Base-by-base conservation (phyloP, 306 rosid genomes). In the Cucumis cinereus region DNA sequence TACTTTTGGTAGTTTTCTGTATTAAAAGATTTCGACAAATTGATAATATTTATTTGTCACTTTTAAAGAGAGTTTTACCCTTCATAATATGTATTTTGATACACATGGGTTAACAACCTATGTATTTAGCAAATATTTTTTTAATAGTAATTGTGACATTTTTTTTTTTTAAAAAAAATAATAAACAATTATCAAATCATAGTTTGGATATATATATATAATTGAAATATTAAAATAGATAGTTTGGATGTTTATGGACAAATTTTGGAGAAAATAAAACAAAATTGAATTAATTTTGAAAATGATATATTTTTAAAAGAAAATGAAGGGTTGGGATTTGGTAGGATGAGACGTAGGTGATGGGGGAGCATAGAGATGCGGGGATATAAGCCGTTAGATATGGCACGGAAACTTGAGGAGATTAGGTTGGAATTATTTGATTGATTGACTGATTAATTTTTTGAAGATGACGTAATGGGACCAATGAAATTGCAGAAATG, bases 401-500 rank as follows among this genome's bases (percentile, higher is more conserved):
- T 45, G 43, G 81, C 85, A 81, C 88, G 80, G 86, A 90, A 79
- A 85, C 70, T 73, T 41, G 66, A 43, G 89, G 41, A 3, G 45
- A 61, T 28, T 28, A 56, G 4, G 2, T 66, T 38, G 4, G 22
- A 36, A 16, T 66, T 38, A 22, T 22, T 78, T 9, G 7, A 22
- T 17, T 4, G 0, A 22, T 60, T 61, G 38, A 22, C 15, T 41
- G 26, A 66, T 64, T 64, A 35, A 19, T 64, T 3, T 64, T 3
- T 64, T 7, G 47, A 16, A 12, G 12, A 5, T 38, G 85, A 88
- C 87, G 84, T 83, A 28, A 76, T 36, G 33, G 5, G 78, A 60
- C 81, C 83, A 86, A 85, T 86, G 77, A 86, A 84, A 79, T 55
- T 78, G 60, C 26, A 58, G 89, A 56, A 17, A 53, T 79, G 88